Base-by-base conservation (phyloP, 257 asterid species). In the Solanum pimpinellifolium region DNA sequence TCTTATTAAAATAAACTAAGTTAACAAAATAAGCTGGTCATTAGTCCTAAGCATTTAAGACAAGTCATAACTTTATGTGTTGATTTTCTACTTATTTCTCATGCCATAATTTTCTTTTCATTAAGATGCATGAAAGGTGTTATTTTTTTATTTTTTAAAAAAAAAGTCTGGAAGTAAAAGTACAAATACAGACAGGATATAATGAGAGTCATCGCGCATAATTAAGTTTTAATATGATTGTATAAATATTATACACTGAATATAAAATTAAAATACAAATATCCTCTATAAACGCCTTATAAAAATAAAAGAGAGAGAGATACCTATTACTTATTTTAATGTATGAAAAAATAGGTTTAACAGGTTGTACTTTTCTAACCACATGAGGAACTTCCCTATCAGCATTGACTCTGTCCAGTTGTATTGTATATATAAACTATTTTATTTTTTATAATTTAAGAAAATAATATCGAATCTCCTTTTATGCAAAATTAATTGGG, bases 201-300 rank as follows among this genome's bases (percentile, higher is more conserved):
- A 66, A 66, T 29, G 37, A 13, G 2, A 66, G 13, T 7, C 3
- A 18, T 56, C 8, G 4, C 8, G 62, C 62, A 56, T 56, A 56
- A 56, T 56, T 2, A 56, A 56, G 3, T 52, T 16, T 52, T 3
- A 52, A 15, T 15, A 47, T 47, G 1, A 47, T 13, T 47, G 5
- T 47, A 52, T 52, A 6, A 52, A 6, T 52, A 16, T 52, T 9
- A 3, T 16, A 52, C 23, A 16, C 0, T 14, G 8, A 0, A 15
- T 49, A 8, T 18, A 56, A 52, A 56, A 56, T 18, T 0, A 7
- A 56, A 56, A 0, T 0, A 7, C 0, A 0, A 9, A 41, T 2
- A 41, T 9, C 11, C 3, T 2, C 1, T 2, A 0, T 0, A 39
- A 52, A 16, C 23, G 9, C 4, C 23, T 21, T 3, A 16, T 3